Evolutionary conservation across 352 stramenopile genomes (phyloP), one percentile per base, ranked within the genome.

Genomic region (Globisporangium uncinulatum): DNA sequence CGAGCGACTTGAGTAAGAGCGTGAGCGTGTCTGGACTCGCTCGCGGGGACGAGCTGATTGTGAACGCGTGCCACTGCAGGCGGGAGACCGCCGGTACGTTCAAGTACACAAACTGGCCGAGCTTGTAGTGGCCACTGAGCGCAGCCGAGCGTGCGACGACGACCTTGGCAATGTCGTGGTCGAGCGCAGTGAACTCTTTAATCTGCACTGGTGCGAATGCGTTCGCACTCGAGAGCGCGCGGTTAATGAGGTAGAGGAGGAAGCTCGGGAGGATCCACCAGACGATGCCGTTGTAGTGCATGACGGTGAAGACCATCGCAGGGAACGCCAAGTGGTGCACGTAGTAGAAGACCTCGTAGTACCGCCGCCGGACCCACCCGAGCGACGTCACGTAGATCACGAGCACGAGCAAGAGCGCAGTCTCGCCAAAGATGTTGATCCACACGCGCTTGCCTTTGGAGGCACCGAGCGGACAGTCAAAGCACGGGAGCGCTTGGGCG

Each of bases 231-330:
- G 58, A 62, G 37, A 66, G 36, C 8, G 41, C 20, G 19, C 72
- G 70, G 20, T 58, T 52, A 8, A 59, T 41, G n/a, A 50, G 19
- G 24, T 67, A 61, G 42, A 75, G n/a, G 10, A 75, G 15, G 39
- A 77, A 61, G 48, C 66, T 70, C 39, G 74, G 67, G 29, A 73
- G 70, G 54, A 65, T 54, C 31, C 69, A 76, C 39, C 56, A 69
- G 43, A 80, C 59, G 6, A 63, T 62, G 13, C 62, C 62, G 4
- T 67, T 51, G 37, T 65, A 70, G 43, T 63, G 64, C 11, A 80
- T 5, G 8, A 65, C 57, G 4, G 49, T 42, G 52, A 73, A 71
- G 44, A 70, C 21, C 2, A 71, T 45, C 3, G 57, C 64, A 6
- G 58, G 24, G 19, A 67, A 46, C 20, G 69, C 69, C 4, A 75